Conservation (phyloP, 495 filamentous ascomycete genomes). For the Lepraria neglecta region DNA sequence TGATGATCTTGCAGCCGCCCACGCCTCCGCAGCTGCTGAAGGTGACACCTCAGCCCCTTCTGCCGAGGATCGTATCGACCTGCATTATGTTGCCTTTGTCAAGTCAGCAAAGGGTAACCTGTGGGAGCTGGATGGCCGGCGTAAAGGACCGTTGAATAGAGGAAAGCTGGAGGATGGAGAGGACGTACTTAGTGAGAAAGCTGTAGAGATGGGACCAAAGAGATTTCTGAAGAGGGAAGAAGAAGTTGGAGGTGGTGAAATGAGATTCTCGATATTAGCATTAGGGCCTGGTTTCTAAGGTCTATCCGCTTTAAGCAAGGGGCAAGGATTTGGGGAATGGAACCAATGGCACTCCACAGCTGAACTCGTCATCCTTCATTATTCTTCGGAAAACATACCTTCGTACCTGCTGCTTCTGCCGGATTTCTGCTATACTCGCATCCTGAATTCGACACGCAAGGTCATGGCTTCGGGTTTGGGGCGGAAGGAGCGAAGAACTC, state of each 20-base stretch:
- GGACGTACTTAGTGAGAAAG: constrained; percentile 63
- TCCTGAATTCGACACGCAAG: no score
- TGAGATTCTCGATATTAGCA: constrained; percentile 63
- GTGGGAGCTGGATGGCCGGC: constrained; percentile 76
- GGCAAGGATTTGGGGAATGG: constrained; percentile 7
- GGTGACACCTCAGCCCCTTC: constrained; percentile 63
- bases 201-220: constrained; percentile 55
- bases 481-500: neutral
- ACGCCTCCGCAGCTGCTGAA: constrained; percentile 58
- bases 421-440: no score
- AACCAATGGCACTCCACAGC: neutral
- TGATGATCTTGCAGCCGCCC: constrained; percentile 58
- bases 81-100: constrained; percentile 79
- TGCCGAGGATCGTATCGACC: constrained; percentile 54
- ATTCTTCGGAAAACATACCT: neutral
- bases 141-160: constrained; percentile 68
- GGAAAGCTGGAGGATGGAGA: constrained; percentile 55
- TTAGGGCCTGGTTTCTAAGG: constrained; percentile 44
- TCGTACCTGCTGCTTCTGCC: neutral
- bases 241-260: constrained; percentile 32
- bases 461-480: no score
- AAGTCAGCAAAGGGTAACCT: constrained; percentile 57
- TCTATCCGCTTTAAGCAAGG: constrained; percentile 9
- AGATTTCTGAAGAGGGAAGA: constrained; percentile 58
- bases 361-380: neutral